Percentiles rank a stretch among this genome's conserved stretches.
phyloP scores from a whole-genome alignment of 495 filamentous ascomycete species.

The Penicillium desertorum region DNA sequence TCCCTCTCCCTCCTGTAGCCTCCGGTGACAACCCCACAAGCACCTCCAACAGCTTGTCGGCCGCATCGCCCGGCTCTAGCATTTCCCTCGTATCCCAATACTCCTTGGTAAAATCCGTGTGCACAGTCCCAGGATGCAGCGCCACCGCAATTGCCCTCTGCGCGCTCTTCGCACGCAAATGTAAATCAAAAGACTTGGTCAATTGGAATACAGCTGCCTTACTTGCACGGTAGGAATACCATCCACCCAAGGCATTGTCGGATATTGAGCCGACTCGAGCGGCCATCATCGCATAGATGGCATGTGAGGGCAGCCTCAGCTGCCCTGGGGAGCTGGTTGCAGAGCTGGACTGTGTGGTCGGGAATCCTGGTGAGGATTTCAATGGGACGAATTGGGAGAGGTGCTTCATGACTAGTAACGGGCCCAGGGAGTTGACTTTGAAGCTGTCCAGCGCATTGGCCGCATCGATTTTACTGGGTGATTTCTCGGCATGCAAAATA shows the following conservation, averaged over 20 bases:
- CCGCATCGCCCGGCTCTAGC: conserved; percentile 61
- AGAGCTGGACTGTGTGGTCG: background rate
- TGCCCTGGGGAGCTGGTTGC: background rate
- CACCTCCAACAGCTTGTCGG: conserved; percentile 57
- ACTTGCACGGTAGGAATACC: conserved; percentile 72
- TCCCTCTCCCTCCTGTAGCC: conserved; percentile 54
- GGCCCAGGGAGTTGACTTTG: conserved; percentile 69
- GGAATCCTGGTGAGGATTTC: conserved; percentile 37
- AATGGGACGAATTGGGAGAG: conserved; percentile 65
- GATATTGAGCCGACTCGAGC: conserved; percentile 73
- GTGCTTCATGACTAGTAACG: conserved; percentile 72
- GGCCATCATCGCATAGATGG: conserved; percentile 68
- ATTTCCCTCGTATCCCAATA: conserved; percentile 66
- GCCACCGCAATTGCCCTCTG: conserved; percentile 62
- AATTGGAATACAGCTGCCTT: conserved; percentile 73
- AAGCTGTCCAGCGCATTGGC: conserved; percentile 59
- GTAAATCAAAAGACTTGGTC: conserved; percentile 71
- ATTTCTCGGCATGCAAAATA: conserved; percentile 72
- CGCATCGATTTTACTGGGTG: conserved; percentile 60
- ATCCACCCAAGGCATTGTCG: conserved; percentile 69
- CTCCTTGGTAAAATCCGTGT: conserved; percentile 67
- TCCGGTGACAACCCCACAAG: conserved; percentile 37
- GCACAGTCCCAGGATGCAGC: conserved; percentile 84
- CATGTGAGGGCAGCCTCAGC: conserved; percentile 40
- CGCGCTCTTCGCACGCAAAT: conserved; percentile 53